Evolutionary conservation across 345 rosid species (phyloP), one percentile per base, ranked within the genome.

Genomic region (Salix brachista): DNA sequence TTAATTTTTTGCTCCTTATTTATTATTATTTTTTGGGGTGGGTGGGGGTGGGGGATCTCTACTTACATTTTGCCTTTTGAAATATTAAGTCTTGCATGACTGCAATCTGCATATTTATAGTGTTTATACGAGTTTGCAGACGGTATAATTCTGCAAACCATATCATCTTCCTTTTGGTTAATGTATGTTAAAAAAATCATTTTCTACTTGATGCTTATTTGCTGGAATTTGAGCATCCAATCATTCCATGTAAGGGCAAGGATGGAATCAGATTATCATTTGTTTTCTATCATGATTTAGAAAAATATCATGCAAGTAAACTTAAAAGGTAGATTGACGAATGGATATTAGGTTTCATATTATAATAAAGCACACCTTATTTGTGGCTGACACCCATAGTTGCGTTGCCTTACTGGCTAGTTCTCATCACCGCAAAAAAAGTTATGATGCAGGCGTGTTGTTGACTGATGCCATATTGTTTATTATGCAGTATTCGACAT

Each of bases 401-500:
- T 56, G n/a, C 5, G 39, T 39, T 62, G 25, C 25, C 41, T 61
- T 12, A 5, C 16, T 71, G 65, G 60, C 3, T 19, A 52, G 39
- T 21, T 52, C 18, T 19, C 65, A 52, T 37, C 41, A 18, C 16
- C 37, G 12, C 54, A 48, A 65, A 41, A 48, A 23, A 16, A 54
- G n/a, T 23, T 10, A 41, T 41, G 44, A 41, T 41, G 14, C 12
- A 41, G 44, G 44, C 14, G 13, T 41, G 44, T 41, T 54, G 36
- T 42, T 4, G 19, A 36, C 48, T 70, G 75, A 76, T 80, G 21
- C 30, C n/a, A 26, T 52, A 4, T 18, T 67, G 41, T 71, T 18
- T 50, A 62, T 71, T 65, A 78, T 85, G 87, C 95, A 96, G 99
- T 76, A 96, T 96, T 73, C 88, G 99, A 73, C 85, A 96, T 78